phyloP scores from a whole-genome alignment of 2,329 filamentous ascomycete genomes.

The Neofusicoccum sp. region DNA sequence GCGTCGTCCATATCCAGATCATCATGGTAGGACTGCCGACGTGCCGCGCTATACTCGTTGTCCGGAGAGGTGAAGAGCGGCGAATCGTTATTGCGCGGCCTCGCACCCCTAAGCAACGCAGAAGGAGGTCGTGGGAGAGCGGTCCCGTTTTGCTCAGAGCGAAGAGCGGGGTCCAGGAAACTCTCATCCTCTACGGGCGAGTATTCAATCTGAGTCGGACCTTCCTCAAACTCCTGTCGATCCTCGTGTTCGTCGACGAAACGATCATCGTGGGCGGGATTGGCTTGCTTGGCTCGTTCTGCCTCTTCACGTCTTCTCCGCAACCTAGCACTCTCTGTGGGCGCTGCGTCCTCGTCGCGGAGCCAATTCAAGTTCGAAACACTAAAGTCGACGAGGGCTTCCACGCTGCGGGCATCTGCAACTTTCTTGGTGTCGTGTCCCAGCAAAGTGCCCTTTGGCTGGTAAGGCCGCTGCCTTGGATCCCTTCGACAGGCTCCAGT shows the following conservation, averaged over 20 bases:
- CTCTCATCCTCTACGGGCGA: slow-evolving; percentile 10
- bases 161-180: slow-evolving; percentile 12
- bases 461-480: slow-evolving; percentile 70
- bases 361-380: slow-evolving; percentile 86
- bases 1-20: slow-evolving; percentile 22
- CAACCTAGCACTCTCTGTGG: slow-evolving; percentile 46
- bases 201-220: slow-evolving; percentile 9
- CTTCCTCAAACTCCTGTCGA: not conserved
- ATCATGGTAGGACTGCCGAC: slow-evolving; percentile 21
- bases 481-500: slow-evolving; percentile 74
- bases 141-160: not conserved
- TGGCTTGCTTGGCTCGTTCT: slow-evolving; percentile 49
- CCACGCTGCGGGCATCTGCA: slow-evolving; percentile 86
- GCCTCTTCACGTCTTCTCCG: slow-evolving; percentile 54
- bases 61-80: not conserved
- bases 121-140: slow-evolving; percentile 2
- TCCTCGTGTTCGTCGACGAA: slow-evolving; percentile 44
- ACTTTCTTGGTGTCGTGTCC: slow-evolving; percentile 89
- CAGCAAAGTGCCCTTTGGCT: slow-evolving; percentile 81
- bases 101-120: slow-evolving; percentile 28
- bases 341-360: slow-evolving; percentile 49
- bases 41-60: slow-evolving; percentile 1
- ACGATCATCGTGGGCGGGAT: slow-evolving; percentile 46
- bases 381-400: slow-evolving; percentile 86
- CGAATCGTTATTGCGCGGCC: slow-evolving; percentile 1